A percentile compares a stretch with the other conserved stretches of the same genome.
Conservation (phyloP, 257 asterid species). For the Petunia axillaris region DNA sequence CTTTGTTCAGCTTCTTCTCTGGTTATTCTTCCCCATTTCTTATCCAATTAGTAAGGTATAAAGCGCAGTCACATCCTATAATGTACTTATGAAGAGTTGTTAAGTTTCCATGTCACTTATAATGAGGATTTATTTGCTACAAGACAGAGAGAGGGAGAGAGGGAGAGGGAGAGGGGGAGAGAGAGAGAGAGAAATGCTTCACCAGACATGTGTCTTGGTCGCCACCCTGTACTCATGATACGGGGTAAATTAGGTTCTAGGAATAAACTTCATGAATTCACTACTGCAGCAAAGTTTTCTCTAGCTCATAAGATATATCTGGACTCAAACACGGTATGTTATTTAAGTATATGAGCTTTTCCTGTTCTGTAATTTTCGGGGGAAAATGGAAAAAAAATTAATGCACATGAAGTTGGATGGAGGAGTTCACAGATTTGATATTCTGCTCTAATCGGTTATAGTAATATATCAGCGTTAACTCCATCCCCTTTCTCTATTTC, state of each 20-base stretch:
- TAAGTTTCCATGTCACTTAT: background rate
- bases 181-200: background rate
- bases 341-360: background rate
- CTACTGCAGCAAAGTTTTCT: no score
- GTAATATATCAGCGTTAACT: background rate
- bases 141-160: no score
- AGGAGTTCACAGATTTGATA: background rate
- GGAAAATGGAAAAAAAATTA: background rate
- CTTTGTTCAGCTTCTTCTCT: constrained; percentile 85
- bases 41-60: constrained; percentile 98
- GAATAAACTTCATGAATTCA: constrained; percentile 10
- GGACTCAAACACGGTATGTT: background rate
- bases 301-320: background rate
- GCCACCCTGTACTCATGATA: background rate
- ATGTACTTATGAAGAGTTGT: background rate
- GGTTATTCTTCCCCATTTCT: constrained; percentile 83
- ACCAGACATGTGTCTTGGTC: background rate
- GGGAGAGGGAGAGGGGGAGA: no score
- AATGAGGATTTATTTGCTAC: background rate
- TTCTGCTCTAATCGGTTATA: constrained; percentile 1
- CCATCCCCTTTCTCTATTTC: background rate
- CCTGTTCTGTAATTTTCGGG: background rate
- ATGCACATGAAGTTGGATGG: background rate
- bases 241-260: background rate
- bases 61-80: background rate